These are phyloP conservation scores for Alternaria panax DNA, from an alignment of 2,329 filamentous ascomycete species.

Conservation along the genomic window DNA sequence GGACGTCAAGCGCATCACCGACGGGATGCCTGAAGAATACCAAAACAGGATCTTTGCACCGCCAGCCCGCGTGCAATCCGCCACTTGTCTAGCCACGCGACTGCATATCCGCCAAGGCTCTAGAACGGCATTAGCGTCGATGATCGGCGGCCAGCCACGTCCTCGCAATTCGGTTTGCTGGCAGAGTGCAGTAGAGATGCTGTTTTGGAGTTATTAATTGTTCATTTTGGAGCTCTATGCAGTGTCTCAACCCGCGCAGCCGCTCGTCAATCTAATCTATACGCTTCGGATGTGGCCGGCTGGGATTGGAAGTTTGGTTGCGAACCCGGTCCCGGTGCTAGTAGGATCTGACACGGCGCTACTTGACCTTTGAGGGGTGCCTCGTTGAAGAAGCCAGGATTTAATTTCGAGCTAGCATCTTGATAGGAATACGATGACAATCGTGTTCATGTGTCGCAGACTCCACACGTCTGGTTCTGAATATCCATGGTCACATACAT, in stretches of 20 bases:
- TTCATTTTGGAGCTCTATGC: neutral
- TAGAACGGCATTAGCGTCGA: neutral
- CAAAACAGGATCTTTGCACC: conserved; percentile 2
- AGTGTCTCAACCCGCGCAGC: neutral
- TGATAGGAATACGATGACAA: neutral
- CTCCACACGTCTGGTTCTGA: neutral
- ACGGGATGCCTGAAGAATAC: neutral
- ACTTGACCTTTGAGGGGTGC: neutral
- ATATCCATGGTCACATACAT: neutral
- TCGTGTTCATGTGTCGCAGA: neutral
- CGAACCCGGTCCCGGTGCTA: conserved; percentile 1
- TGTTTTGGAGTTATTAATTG: neutral
- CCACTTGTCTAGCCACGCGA: neutral
- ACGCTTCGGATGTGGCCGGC: neutral
- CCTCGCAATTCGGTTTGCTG: neutral
- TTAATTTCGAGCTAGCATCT: neutral
- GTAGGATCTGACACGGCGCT: neutral
- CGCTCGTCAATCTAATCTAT: neutral
- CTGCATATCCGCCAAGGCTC: neutral
- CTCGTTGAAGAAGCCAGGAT: neutral
- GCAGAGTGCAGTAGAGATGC: neutral
- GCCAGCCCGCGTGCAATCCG: neutral
- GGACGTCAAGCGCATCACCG: neutral
- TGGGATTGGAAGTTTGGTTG: neutral
- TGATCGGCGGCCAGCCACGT: conserved; percentile 1